These are phyloP conservation scores for Pezicula neosporulosa DNA, from an alignment of 2,329 filamentous ascomycete species.

Conservation along the genomic window DNA sequence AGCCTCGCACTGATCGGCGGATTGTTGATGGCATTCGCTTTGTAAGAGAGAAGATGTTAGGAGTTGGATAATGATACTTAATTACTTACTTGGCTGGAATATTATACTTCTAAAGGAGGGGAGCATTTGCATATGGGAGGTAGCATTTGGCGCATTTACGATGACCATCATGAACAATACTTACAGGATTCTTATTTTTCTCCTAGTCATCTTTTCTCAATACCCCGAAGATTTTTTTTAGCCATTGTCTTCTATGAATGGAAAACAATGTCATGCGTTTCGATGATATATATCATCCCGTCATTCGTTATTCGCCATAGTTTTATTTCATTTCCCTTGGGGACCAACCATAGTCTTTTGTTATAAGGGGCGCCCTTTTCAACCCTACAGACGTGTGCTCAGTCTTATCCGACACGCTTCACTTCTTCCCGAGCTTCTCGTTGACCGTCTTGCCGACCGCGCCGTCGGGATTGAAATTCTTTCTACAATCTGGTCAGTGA, in stretches of 20 bases:
- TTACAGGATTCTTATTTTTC: neutral
- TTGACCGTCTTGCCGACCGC: constrained; percentile 32
- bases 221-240: neutral
- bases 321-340: no score
- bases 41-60: constrained; percentile 10
- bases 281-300: no score
- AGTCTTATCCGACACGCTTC: neutral
- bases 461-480: constrained; percentile 33
- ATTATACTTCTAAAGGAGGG: neutral
- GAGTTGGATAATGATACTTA: neutral
- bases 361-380: no score
- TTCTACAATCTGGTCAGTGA: constrained; percentile 3
- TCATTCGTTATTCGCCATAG: no score
- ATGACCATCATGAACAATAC: neutral
- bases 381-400: no score
- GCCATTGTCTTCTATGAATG: no score
- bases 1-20: constrained; percentile 17
- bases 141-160: neutral
- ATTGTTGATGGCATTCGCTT: constrained; percentile 18
- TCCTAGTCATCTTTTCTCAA: neutral
- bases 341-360: no score
- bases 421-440: constrained; percentile 27
- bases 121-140: neutral
- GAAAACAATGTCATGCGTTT: no score
- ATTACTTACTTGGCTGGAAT: neutral